Base-by-base conservation (phyloP, 2,329 filamentous ascomycete species). In the Thermoascus crustaceus region DNA sequence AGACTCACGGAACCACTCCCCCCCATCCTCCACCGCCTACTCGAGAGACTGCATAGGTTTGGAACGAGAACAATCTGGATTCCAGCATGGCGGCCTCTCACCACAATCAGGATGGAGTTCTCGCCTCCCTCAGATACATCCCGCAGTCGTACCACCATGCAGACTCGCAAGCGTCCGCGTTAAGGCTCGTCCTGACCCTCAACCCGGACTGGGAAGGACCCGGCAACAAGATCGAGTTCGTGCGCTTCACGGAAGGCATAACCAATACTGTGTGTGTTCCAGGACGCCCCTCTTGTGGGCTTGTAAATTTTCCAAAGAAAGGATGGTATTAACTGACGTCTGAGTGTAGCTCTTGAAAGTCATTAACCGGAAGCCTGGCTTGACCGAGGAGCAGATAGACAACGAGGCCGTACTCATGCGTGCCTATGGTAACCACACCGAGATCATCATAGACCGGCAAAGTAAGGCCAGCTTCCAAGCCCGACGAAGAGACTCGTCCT, bases 171-270 rank as follows among this genome's bases (percentile, higher is more conserved):
- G 71, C 76, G 39, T 93, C 89, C 13, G 89, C 88, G 35, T 71
- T 84, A 42, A 75, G 75, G 45, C 76, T 98, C 44, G 80, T 95
- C 52, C 70, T 86, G 48, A 75, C 84, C 18, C 71, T 95, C 42
- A 76, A 81, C 40, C 88, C 88, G 7, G 78, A 93, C 50, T 98
- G 91, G 91, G 73, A 78, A 47, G 72, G 74, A 31, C 68, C 75
- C 22, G 77, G 80, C 45, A 82, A 84, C 38, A 75, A 80, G 27
- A 73, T 98, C 50, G 80, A 91, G 53, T 85, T 96, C 56, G 73
- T 86, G 47, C 81, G 84, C 45, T 98, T 96, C 68, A 98, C 87
- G 24, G 91, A 98, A 54, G 91, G 91, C 55, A 98, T 96, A 66
- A 98, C 91, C 47, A 98, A 98, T 65, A 96, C 88, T 46, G 75